A percentile compares a stretch with the other conserved stretches of the same genome.
phyloP scores from a whole-genome alignment of 1,284 basidiomycete genomes.

The Chondrostereum purpureum region DNA sequence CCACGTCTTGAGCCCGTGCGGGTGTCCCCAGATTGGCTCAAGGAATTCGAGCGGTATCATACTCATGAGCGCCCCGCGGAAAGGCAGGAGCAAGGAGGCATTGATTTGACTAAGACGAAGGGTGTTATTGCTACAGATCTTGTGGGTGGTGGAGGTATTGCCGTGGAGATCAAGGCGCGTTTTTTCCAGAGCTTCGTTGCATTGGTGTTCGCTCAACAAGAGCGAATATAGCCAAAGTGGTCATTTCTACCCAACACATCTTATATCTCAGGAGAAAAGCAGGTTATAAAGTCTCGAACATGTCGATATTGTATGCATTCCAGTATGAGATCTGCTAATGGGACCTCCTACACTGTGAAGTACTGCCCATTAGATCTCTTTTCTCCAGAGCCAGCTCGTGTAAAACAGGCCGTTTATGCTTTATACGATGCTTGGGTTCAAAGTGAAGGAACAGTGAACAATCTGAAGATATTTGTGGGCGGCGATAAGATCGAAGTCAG shows the following conservation, averaged over 20 bases:
- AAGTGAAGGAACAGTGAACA: slow-evolving; percentile 65
- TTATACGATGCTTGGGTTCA: slow-evolving; percentile 72
- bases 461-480: slow-evolving; percentile 69
- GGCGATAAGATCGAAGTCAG: slow-evolving; percentile 55
- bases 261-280: slow-evolving; percentile 54
- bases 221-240: slow-evolving; percentile 88
- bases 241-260: slow-evolving; percentile 69
- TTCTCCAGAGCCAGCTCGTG: slow-evolving; percentile 54
- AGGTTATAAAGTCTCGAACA: slow-evolving; percentile 55
- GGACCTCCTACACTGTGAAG: slow-evolving; percentile 32
- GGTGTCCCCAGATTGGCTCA: slow-evolving; percentile 61
- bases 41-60: slow-evolving; percentile 21
- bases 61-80: slow-evolving; percentile 47
- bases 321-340: slow-evolving; percentile 40
- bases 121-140: slow-evolving; percentile 73
- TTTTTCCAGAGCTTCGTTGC: slow-evolving; percentile 3
- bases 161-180: slow-evolving; percentile 84
- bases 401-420: slow-evolving; percentile 55
- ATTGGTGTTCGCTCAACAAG: slow-evolving; percentile 4
- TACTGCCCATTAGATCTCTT: slow-evolving; percentile 90
- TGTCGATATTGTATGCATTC: slow-evolving; percentile 89
- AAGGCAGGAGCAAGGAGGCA: slow-evolving; percentile 46
- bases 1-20: slow-evolving; percentile 46
- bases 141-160: slow-evolving; percentile 52
- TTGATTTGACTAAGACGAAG: slow-evolving; percentile 49